Evolutionary conservation across 805 yeast genomes (phyloP), one percentile per base, ranked within the genome.

Genomic region (Nakazawaea molendinolei): DNA sequence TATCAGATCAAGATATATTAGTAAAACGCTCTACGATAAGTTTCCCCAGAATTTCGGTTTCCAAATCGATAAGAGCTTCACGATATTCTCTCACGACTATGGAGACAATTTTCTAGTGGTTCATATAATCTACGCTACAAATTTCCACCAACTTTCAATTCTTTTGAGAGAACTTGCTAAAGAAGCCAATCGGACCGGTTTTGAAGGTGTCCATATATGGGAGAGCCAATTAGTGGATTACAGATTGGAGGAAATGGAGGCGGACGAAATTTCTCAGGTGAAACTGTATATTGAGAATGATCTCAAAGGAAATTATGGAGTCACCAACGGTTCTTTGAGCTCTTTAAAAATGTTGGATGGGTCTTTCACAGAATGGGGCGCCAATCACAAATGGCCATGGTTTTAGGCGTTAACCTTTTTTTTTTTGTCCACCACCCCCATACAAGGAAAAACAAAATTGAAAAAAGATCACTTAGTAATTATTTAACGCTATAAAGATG

Each of bases 1-100:
- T 38, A 58, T 58, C 20, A 53, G 67, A 33, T 53, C 62, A 17
- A 48, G 44, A 3, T 38, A 53, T 20, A 34, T 46, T 14, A 41
- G 41, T 4, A 9, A 21, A 1, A 27, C 32, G 10, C 14, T 45
- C 8, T 25, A 24, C 13, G 39, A 35, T 3, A 29, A 36, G 16
- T 31, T 28, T 1, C 28, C 39, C 9, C 31, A 27, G 2, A 36
- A 26, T n/a, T 36, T 31, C 24, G 35, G 34, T 3, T 31, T 31
- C 19, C 23, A 35, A 33, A 39, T 49, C 15, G 41, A 40, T 3
- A 50, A 53, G 31, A 45, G 52, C 2, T 47, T 45, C 0, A 25
- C 46, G 0, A 34, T 41, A 5, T 20, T 18, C 5, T 18, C 29
- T 5, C 23, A 25, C 12, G 56, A 61, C 18, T 70, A 30, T 30